Conservation (phyloP, 2,329 filamentous ascomycete species). For the Diaporthe nobilis region DNA sequence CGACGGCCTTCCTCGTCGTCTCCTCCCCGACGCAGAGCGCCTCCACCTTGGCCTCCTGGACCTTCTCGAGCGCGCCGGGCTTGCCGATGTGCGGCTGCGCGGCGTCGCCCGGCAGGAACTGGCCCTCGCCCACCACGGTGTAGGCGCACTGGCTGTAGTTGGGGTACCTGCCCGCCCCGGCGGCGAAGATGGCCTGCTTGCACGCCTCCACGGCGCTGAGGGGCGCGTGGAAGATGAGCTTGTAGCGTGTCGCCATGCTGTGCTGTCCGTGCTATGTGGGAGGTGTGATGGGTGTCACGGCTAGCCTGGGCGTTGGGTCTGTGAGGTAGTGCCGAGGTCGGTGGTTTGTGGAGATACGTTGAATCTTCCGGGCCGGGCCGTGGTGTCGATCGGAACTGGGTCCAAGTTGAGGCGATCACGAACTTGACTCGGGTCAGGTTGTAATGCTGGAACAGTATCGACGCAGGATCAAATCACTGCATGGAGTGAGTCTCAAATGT, state of each 20-base stretch:
- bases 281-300: neutral
- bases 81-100: conserved; percentile 76
- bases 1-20: conserved; percentile 68
- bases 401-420: neutral
- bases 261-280: neutral
- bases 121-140: conserved; percentile 68
- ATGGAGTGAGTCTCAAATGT: neutral
- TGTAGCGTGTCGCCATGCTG: conserved; percentile 44
- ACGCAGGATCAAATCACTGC: neutral
- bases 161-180: conserved; percentile 69
- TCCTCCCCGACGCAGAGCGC: conserved; percentile 73
- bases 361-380: conserved; percentile 9
- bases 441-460: neutral
- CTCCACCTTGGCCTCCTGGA: conserved; percentile 74
- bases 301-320: neutral
- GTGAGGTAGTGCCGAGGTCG: neutral
- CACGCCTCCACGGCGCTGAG: conserved; percentile 59
- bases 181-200: conserved; percentile 70
- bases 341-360: neutral
- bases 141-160: conserved; percentile 70
- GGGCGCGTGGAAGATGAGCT: conserved; percentile 67
- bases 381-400: neutral
- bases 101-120: conserved; percentile 73
- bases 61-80: conserved; percentile 69
- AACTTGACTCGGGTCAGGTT: neutral